These are phyloP conservation scores for Boletus speciosus DNA, from an alignment of 768 basidiomycete genomes.

Conservation along the genomic window DNA sequence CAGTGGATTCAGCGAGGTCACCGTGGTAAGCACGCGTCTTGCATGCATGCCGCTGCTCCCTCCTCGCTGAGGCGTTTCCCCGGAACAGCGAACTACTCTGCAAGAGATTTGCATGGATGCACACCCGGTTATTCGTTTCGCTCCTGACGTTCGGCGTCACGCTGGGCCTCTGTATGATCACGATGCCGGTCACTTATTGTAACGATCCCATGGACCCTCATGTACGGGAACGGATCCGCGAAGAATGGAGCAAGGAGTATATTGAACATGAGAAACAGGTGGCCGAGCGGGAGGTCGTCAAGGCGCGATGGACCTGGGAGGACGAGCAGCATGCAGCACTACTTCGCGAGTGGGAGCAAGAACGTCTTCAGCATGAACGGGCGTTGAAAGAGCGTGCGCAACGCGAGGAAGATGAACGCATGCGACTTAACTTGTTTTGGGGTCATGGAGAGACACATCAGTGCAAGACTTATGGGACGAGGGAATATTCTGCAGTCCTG, in stretches of 20 bases:
- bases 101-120: background rate
- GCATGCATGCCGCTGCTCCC: no score
- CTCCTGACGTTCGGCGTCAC: slow-evolving; percentile 1
- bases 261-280: slow-evolving; percentile 15
- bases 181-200: slow-evolving; percentile 12
- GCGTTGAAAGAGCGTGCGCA: slow-evolving; percentile 16
- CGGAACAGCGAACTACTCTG: background rate
- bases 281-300: slow-evolving; percentile 3
- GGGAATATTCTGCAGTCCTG: slow-evolving; percentile 30
- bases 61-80: background rate
- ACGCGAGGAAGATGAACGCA: slow-evolving; percentile 18
- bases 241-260: slow-evolving; percentile 19
- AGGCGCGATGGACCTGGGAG: slow-evolving; percentile 21
- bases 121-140: background rate
- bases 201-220: slow-evolving; percentile 18
- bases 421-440: slow-evolving; percentile 24
- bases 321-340: slow-evolving; percentile 8
- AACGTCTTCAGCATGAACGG: slow-evolving; percentile 13
- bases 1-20: background rate
- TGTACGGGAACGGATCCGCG: slow-evolving; percentile 14
- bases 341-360: slow-evolving; percentile 18
- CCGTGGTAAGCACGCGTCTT: slow-evolving; percentile 2
- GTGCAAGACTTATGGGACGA: slow-evolving; percentile 27
- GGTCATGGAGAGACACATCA: slow-evolving; percentile 11
- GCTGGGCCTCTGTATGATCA: background rate